Evolutionary conservation across 1,139 yeast species (phyloP).

Genomic region (Saccharomyces hybrid): DNA sequence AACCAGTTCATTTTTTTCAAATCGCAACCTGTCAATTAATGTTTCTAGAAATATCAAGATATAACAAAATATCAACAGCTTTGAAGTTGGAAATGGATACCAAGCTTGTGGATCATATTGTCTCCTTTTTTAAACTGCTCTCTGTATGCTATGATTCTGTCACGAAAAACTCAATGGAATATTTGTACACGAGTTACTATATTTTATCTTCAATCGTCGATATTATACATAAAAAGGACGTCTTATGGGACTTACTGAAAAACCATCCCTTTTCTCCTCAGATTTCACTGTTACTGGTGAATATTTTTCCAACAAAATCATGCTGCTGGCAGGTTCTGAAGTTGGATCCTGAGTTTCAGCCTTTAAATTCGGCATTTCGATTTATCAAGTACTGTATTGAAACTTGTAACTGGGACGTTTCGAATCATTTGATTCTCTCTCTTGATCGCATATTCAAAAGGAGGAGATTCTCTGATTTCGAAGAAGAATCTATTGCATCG

Average conservation of each 20-base stretch:
- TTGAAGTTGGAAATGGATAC: conserved; percentile 11
- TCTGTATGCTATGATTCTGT: conserved; percentile 14
- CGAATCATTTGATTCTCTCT: conserved; percentile 14
- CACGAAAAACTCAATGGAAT: conserved; percentile 4
- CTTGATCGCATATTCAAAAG: conserved; percentile 22
- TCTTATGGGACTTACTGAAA: conserved; percentile 19
- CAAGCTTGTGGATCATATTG: conserved; percentile 21
- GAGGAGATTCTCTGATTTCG: conserved; percentile 24
- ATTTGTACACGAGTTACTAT: conserved; percentile 15
- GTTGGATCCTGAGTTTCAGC: conserved; percentile 9
- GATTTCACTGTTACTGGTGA: conserved; percentile 13
- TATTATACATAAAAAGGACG: conserved; percentile 6
- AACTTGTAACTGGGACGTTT: conserved; percentile 18
- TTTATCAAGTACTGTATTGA: conserved; percentile 15
- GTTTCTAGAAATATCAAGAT: conserved; percentile 22
- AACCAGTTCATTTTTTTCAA: conserved; percentile 29
- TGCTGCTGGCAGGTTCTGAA: conserved; percentile 20
- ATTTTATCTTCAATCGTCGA: conserved; percentile 17
- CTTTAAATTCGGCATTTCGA: conserved; percentile 12
- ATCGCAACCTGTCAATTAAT: conserved; percentile 26
- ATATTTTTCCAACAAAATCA: conserved; percentile 18
- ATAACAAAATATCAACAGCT: conserved; percentile 12
- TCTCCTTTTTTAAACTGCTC: conserved; percentile 23
- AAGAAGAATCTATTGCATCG: conserved; percentile 14
- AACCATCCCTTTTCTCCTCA: conserved; percentile 13